A percentile compares a stretch with the other conserved stretches of the same genome.
Conservation (phyloP, 1,284 basidiomycete genomes). For the Violaceomyces palustris region DNA sequence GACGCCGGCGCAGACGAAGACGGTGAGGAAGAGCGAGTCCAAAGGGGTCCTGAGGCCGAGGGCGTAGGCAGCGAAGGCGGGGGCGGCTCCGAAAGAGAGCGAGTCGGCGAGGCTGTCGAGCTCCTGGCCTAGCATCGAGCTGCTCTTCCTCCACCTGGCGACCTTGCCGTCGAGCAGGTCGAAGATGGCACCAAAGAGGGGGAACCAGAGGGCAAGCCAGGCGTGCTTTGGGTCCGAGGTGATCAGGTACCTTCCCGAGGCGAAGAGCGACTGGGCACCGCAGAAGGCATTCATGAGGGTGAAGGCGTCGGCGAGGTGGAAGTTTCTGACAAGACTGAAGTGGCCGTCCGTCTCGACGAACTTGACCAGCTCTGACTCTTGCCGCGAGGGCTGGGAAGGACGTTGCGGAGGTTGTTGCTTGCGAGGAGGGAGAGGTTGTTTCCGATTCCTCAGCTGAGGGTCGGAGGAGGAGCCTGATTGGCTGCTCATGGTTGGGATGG, state of each 20-base stretch:
- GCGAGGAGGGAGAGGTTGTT: not conserved
- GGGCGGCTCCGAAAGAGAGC: conserved; percentile 97
- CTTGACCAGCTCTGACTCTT: conserved; percentile 30
- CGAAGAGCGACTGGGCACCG: conserved; percentile 91
- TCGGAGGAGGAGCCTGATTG: too few relatives aligned
- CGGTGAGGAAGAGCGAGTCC: conserved; percentile 78
- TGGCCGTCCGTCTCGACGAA: conserved; percentile 51
- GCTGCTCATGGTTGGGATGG: too few relatives aligned
- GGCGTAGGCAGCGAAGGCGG: conserved; percentile 82
- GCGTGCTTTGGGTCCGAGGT: conserved; percentile 65
- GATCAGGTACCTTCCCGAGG: conserved; percentile 78
- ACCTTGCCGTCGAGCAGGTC: conserved; percentile 98
- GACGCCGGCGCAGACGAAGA: conserved; percentile 91
- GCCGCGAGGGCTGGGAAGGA: too few relatives aligned
- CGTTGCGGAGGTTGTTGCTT: conserved; percentile 1
- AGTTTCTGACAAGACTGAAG: conserved; percentile 64
- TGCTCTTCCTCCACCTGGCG: conserved; percentile 90
- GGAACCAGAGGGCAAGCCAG: conserved; percentile 73
- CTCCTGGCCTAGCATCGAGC: conserved; percentile 96
- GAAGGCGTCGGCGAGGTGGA: conserved; percentile 93
- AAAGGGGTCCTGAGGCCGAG: conserved; percentile 83
- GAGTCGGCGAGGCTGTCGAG: conserved; percentile 93
- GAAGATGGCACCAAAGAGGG: conserved; percentile 92
- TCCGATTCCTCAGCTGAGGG: too few relatives aligned
- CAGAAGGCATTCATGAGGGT: conserved; percentile 99